Conservation (phyloP, 2,329 filamentous ascomycete species). For the Pseudogymnoascus sp. region DNA sequence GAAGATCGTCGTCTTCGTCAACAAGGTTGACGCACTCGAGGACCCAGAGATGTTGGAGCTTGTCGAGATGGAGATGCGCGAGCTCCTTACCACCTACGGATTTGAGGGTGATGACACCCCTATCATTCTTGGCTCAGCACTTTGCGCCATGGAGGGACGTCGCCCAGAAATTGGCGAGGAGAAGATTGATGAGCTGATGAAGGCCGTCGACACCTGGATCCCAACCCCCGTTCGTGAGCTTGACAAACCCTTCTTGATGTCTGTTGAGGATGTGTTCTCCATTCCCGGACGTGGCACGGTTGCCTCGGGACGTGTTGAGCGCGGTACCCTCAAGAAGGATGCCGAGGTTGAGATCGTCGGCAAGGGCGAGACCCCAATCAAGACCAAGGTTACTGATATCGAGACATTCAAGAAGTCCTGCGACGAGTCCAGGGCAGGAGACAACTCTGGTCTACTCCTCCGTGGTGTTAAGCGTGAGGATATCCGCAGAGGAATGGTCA, state of each 20-base stretch:
- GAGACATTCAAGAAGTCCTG: conserved; percentile 99
- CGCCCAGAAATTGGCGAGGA: conserved; percentile 74
- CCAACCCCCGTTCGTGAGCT: conserved; percentile 87
- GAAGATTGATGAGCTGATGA: conserved; percentile 87
- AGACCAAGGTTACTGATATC: conserved; percentile 99
- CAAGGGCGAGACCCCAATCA: conserved; percentile 72
- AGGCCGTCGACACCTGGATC: conserved; percentile 90
- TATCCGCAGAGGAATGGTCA: conserved; percentile 87
- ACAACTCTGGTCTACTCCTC: conserved; percentile 95
- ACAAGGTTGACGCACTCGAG: conserved; percentile 96
- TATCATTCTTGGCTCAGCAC: conserved; percentile 92
- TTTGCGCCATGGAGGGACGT: conserved; percentile 84
- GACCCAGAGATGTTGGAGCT: conserved; percentile 99
- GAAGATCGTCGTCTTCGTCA: conserved; percentile 97
- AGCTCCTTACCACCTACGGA: conserved; percentile 83
- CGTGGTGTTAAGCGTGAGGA: conserved; percentile 96
- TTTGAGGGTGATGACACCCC: conserved; percentile 98
- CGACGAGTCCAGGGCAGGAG: conserved; percentile 89
- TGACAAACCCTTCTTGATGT: conserved; percentile 99
- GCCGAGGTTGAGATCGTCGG: conserved; percentile 90
- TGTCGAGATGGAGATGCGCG: conserved; percentile 99
- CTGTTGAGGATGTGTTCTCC: conserved; percentile 86
- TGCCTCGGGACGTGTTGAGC: conserved; percentile 93
- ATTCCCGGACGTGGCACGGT: conserved; percentile 93
- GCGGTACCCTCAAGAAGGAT: conserved; percentile 87